Evolutionary conservation across 108 stramenopile genomes (phyloP), one percentile per base, ranked within the genome.

Genomic region (Cyclotella sp.): DNA sequence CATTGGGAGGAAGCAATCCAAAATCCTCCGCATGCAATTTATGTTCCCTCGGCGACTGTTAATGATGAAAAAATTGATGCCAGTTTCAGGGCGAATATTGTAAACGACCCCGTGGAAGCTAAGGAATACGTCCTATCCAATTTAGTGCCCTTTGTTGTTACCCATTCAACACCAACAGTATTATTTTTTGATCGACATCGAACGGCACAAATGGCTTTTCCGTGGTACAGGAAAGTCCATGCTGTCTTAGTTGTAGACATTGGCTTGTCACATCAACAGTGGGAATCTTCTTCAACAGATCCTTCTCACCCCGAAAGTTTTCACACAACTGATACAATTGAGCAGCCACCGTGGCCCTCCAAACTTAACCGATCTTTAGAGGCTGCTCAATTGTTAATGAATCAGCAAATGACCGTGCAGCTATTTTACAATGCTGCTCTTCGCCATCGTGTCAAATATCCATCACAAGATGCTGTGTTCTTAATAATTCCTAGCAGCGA

Each of bases 401-500:
- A 47, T 39, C 81, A 82, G 54, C 68, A 60, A 22, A 70, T 15
- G 21, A 76, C 78, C 16, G 70, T 89, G n/a, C 77, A 70, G 15
- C 16, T 68, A 58, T 88, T 91, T 67, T 82, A 79, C 63, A 52
- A 77, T 47, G 80, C 72, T 18, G 86, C 87, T 40, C 71, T 79
- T 10, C 44, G 66, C 40, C 81, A 74, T 44, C 76, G 78, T 39
- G 27, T 30, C 41, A 45, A 64, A 41, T 75, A 64, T 46, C 69
- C 57, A 62, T 43, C 21, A 19, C 59, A 70, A 11, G 81, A 82
- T 52, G 57, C 87, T 41, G 88, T 93, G 6, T 90, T 88, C 52
- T 64, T 93, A 58, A 84, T 93, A 43, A 81, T 93, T 57, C 87
- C 91, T 6, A 76, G 75, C 51, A 68, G 88, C 21, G 89, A 93